Evolutionary conservation across 2,329 filamentous ascomycete species (phyloP), one percentile per base, ranked within the genome.

Genomic region (Colletotrichum magnum): DNA sequence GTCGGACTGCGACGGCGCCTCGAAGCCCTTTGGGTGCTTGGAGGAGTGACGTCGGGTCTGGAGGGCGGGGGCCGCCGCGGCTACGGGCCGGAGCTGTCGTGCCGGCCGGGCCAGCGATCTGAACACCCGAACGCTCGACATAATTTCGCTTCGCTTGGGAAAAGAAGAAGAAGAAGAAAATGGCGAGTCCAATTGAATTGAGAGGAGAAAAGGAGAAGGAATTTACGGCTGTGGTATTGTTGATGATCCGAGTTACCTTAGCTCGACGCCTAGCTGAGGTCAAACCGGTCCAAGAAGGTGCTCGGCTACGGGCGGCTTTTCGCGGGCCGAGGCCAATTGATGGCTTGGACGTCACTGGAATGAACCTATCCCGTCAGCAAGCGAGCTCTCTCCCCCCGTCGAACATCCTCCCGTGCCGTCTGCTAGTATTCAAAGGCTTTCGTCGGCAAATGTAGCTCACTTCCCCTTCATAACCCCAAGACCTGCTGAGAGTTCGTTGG

Each of bases 1-100:
- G 64, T 97, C 94, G 67, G 90, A 87, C 52, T 88, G 83, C 1
- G 92, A 87, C 0, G 94, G 94, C 12, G 91, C 84, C 64, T 83
- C 83, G 80, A 94, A 94, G 76, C 87, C 89, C 72, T 85, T 78
- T 26, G 88, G 88, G 75, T 90, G 88, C 72, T 88, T 89, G 64
- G 84, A 83, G 16, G 94, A 94, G 67, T 78, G 81, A 63, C 76
- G 77, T 66, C 77, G 81, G 54, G 77, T 79, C 68, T 83, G 79
- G 69, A 77, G 77, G 69, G 80, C 75, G 52, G 80, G 76, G 72
- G 83, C 74, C 68, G 82, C 74, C 68, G 82, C 74, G 61, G 71
- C 64, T 65, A 75, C 71, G 66, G 71, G 72, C 52, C 57, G 70
- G 63, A 62, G 74, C 65, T 70, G 73, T 58, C 66, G 74, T 59